These are phyloP conservation scores for Citrullus colocynthis DNA, from an alignment of 306 rosid genomes.

Conservation along the genomic window DNA sequence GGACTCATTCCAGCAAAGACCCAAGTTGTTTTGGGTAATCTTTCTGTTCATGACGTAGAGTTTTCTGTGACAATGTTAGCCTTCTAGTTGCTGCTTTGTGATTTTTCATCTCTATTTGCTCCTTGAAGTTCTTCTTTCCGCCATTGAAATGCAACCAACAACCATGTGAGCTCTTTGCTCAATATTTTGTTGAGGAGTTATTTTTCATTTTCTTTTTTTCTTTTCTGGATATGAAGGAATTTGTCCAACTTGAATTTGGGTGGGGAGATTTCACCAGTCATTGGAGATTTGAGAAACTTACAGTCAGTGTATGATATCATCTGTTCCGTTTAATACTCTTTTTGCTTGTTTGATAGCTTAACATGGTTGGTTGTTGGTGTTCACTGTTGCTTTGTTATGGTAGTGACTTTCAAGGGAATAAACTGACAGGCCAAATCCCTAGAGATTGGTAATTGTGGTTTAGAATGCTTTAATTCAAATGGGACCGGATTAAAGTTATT, in stretches of 20 bases:
- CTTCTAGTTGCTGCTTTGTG: slow-evolving; percentile 66
- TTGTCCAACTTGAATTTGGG: slow-evolving; percentile 57
- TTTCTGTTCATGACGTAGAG: slow-evolving; percentile 93
- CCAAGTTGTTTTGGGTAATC: too few species aligned
- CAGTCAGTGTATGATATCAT: slow-evolving; percentile 39
- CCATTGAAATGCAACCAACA: not conserved
- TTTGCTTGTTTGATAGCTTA: not conserved
- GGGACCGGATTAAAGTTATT: too few species aligned
- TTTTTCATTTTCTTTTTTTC: not conserved
- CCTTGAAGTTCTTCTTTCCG: not conserved
- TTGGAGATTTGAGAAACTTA: slow-evolving; percentile 54
- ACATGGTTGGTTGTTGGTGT: not conserved
- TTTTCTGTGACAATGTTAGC: slow-evolving; percentile 56
- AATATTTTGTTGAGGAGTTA: not conserved
- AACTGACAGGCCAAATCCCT: slow-evolving; percentile 75
- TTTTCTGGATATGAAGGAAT: slow-evolving; percentile 39
- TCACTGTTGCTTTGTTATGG: not conserved
- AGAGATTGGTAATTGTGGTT: slow-evolving; percentile 73
- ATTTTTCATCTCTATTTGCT: slow-evolving; percentile 1
- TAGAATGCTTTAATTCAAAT: not conserved
- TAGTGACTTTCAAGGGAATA: slow-evolving; percentile 75
- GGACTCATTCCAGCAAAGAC: too few species aligned
- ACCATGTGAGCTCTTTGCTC: not conserved
- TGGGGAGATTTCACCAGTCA: slow-evolving; percentile 80
- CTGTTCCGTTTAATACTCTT: not conserved